phyloP scores from a whole-genome alignment of 2,329 filamentous ascomycete species.

The Pseudomassariella vexata region DNA sequence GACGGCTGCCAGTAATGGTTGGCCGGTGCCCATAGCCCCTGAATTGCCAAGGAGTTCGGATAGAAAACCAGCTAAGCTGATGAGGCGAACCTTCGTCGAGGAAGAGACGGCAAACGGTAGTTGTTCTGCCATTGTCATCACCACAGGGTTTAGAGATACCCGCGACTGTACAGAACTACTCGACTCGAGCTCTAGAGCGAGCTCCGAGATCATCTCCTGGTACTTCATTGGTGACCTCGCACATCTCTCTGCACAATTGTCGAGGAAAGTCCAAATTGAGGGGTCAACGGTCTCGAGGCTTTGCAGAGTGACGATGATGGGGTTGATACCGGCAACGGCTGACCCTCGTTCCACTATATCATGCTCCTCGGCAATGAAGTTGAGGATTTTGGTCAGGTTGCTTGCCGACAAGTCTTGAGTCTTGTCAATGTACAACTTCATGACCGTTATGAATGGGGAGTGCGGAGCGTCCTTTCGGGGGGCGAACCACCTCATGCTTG shows the following conservation, averaged over 20 bases:
- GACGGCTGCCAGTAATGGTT: constrained; percentile 36
- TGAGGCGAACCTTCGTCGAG: constrained; percentile 31
- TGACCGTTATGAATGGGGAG: constrained; percentile 67
- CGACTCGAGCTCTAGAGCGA: constrained; percentile 30
- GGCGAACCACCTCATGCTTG: constrained; percentile 86
- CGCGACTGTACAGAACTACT: no score
- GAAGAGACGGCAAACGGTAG: constrained; percentile 61
- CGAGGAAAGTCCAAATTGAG: constrained; percentile 63
- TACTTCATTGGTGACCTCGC: constrained; percentile 76
- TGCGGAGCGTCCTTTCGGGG: constrained; percentile 58
- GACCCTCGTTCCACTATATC: constrained; percentile 54
- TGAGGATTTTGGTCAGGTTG: constrained; percentile 50
- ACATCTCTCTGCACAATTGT: constrained; percentile 75
- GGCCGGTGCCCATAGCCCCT: constrained; percentile 44
- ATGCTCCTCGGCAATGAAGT: constrained; percentile 57
- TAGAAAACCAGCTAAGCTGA: constrained; percentile 51
- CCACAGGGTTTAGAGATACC: constrained; percentile 61
- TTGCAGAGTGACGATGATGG: constrained; percentile 36
- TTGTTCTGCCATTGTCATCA: constrained; percentile 70
- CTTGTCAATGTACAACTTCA: constrained; percentile 51
- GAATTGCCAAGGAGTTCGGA: constrained; percentile 50
- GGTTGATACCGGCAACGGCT: constrained; percentile 35
- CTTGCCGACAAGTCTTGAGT: constrained; percentile 40
- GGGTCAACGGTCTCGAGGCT: constrained; percentile 21
- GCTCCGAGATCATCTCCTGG: constrained; percentile 60